Base-by-base conservation (phyloP, 139 green algal genomes). In the Picochlorum costavermella region DNA sequence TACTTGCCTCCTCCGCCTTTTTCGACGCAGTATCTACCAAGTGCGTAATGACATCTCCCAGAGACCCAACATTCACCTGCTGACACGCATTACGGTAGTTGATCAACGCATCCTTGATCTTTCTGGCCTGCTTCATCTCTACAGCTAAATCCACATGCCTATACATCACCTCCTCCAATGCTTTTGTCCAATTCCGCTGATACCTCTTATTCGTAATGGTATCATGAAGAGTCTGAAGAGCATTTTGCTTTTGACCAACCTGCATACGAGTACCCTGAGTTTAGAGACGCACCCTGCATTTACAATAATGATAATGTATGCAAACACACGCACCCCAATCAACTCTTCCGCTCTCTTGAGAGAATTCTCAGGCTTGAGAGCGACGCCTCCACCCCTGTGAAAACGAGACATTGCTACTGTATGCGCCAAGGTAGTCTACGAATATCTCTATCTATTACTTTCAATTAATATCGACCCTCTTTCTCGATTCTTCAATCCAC, bases 21-120 rank as follows among this genome's bases (percentile, higher is more conserved):
- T 92, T 83, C 10, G 77, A 90, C 1, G 94, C 87, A 46, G 87
- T 83, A 67, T 96, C 88, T 50, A 99, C 75, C 73, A 97, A 95
- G 69, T 97, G 85, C 75, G 96, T 96, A 69, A 99, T 96, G 31
- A 99, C 92, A 64, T 96, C 88, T 74, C 98, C 93, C 28, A 99
- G 83, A 25, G 84, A 95, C 46, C 70, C 77, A 53, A 98, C 92
- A 71, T 98, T 99, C 17, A 84, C 85, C 25, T 86, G 78, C 79
- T 98, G 94, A 71, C 90, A 97, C 36, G 95, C 84, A 72, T 98
- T 98, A 20, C 94, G 78, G 77, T 98, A 99, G 80, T 97, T 91
- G 66, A 96, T 95, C 51, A 99, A 82, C 10, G 89, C 94, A 68
- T 99, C 94, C 84, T 99, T 99, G 60, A 85, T 87, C 29, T 95